Conservation (phyloP, 805 yeast genomes). For the Maudiozyma barnettii region DNA sequence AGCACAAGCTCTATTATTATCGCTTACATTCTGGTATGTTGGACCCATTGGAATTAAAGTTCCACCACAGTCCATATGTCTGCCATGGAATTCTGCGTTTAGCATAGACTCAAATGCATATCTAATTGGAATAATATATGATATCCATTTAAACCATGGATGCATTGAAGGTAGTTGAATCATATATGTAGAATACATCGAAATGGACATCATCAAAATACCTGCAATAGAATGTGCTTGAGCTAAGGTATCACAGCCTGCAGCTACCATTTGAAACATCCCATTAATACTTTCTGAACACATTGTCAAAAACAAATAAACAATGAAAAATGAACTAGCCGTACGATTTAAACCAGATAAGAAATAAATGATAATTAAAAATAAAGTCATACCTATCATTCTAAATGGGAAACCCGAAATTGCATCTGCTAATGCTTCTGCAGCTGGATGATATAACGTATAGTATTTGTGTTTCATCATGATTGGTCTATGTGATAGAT, state of each 20-base stretch:
- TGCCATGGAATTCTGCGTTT: slow-evolving; percentile 19
- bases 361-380: slow-evolving; percentile 46
- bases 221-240: slow-evolving; percentile 54
- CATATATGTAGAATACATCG: slow-evolving; percentile 52
- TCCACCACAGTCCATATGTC: slow-evolving; percentile 24
- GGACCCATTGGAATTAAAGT: slow-evolving; percentile 48
- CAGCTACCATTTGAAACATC: slow-evolving; percentile 45
- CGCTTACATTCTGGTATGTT: slow-evolving; percentile 34
- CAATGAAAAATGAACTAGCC: slow-evolving; percentile 48
- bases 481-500: slow-evolving; percentile 47
- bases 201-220: slow-evolving; percentile 37
- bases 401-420: slow-evolving; percentile 59
- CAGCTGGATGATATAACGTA: slow-evolving; percentile 64
- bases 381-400: slow-evolving; percentile 35
- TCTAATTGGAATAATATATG: slow-evolving; percentile 43
- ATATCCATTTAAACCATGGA: slow-evolving; percentile 60
- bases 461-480: slow-evolving; percentile 63
- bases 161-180: slow-evolving; percentile 50
- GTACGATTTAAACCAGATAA: slow-evolving; percentile 41
- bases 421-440: slow-evolving; percentile 59
- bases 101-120: slow-evolving; percentile 50
- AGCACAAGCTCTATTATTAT: slow-evolving; percentile 41
- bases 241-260: slow-evolving; percentile 38
- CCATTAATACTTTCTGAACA: slow-evolving; percentile 25
- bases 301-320: slow-evolving; percentile 32